phyloP scores from a whole-genome alignment of 2,329 filamentous ascomycete species.

The Hymenoscyphus occultus region DNA sequence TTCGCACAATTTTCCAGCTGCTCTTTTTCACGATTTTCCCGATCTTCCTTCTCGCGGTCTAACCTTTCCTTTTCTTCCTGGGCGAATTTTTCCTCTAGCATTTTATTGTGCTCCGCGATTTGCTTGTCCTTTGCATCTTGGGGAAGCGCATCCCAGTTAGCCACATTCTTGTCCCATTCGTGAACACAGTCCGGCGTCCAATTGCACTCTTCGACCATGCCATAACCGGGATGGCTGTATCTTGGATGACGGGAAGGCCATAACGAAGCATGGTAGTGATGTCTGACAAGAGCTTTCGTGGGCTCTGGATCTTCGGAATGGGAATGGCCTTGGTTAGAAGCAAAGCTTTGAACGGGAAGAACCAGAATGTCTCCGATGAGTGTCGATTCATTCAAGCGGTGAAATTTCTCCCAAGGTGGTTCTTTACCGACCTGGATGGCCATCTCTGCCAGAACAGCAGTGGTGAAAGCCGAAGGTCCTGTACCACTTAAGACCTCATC shows the following conservation, averaged over 20 bases:
- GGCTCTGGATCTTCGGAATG: constrained; percentile 64
- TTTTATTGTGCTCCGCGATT: constrained; percentile 13
- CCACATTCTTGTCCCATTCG: constrained; percentile 61
- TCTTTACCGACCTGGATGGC: constrained; percentile 43
- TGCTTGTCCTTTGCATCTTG: constrained; percentile 54
- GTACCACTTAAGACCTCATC: constrained; percentile 69
- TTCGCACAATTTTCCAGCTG: not conserved
- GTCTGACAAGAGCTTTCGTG: constrained; percentile 62
- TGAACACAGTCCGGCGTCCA: constrained; percentile 62
- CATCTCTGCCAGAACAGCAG: constrained; percentile 62
- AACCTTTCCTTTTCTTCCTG: constrained; percentile 18
- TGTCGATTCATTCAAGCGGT: constrained; percentile 53
- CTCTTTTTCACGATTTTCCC: not conserved
- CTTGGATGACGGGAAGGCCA: constrained; percentile 65
- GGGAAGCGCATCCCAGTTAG: constrained; percentile 53
- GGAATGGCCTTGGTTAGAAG: constrained; percentile 67
- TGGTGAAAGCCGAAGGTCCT: constrained; percentile 65
- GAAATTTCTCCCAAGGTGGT: constrained; percentile 61
- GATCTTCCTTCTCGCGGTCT: constrained; percentile 12
- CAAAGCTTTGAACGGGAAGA: constrained; percentile 67
- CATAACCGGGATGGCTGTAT: constrained; percentile 63
- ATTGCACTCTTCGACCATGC: constrained; percentile 66
- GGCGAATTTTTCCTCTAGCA: constrained; percentile 7
- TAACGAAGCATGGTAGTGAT: constrained; percentile 70
- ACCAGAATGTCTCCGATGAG: constrained; percentile 61